phyloP scores from a whole-genome alignment of 805 yeast genomes.

The Kockiozyma suomiensis region DNA sequence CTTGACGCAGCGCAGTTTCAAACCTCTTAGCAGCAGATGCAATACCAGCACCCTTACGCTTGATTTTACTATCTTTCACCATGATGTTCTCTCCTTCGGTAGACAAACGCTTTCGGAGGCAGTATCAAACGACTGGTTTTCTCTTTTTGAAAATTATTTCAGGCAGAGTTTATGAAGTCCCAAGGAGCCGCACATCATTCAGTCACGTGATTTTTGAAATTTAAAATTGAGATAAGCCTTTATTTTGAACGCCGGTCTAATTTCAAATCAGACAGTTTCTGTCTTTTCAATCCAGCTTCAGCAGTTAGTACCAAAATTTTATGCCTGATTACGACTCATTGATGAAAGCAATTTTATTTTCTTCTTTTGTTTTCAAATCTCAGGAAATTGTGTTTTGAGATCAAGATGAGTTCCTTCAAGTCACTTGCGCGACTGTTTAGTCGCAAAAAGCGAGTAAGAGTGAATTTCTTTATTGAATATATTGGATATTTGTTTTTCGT shows the following conservation, averaged over 20 bases:
- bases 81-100: background rate
- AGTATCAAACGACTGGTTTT: too few relatives aligned
- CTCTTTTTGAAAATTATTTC: too few relatives aligned
- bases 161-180: background rate
- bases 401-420: background rate
- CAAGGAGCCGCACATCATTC: slow-evolving; percentile 5
- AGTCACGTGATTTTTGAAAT: background rate
- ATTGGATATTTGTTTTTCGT: too few relatives aligned
- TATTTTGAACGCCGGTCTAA: background rate
- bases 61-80: background rate
- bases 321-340: background rate
- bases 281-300: background rate
- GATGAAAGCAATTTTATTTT: background rate
- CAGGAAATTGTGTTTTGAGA: too few relatives aligned
- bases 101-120: too few relatives aligned
- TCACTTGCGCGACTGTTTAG: background rate
- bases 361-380: too few relatives aligned
- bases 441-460: background rate
- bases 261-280: background rate
- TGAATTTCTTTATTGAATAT: too few relatives aligned
- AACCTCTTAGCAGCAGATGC: slow-evolving; percentile 8
- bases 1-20: slow-evolving; percentile 19
- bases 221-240: background rate
- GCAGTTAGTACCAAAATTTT: background rate
- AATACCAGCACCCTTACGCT: background rate